Conservation (phyloP, 257 asterid species). For the Ehretia macrophylla region DNA sequence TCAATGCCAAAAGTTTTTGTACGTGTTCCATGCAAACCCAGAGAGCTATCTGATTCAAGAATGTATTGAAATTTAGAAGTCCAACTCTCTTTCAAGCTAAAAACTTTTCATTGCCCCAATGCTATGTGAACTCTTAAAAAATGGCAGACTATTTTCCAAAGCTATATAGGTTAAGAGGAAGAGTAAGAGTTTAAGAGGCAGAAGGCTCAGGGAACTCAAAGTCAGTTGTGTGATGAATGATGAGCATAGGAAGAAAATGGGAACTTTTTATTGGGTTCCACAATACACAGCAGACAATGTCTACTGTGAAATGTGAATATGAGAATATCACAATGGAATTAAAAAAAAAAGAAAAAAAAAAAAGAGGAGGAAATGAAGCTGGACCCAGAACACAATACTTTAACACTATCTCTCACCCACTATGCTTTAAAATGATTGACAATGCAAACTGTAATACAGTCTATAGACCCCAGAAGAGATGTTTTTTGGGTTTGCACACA, state of each 20-base stretch:
- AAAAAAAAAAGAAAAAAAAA: conserved; percentile 1
- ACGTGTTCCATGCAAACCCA: background rate
- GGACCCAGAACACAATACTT: conserved; percentile 31
- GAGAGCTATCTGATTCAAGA: conserved; percentile 26
- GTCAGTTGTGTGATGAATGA: conserved; percentile 34
- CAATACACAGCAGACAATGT: conserved; percentile 15
- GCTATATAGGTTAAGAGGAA: no score
- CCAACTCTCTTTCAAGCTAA: no score
- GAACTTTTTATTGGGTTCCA: conserved; percentile 20
- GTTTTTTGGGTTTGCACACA: conserved; percentile 25
- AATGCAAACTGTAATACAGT: conserved; percentile 17
- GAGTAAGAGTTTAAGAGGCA: no score
- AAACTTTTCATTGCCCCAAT: no score
- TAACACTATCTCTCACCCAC: conserved; percentile 13
- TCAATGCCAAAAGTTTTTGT: background rate
- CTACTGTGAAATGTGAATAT: conserved; percentile 21
- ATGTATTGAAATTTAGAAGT: background rate
- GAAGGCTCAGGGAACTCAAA: background rate
- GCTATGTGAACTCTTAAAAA: no score
- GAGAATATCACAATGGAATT: conserved; percentile 27
- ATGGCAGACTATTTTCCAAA: no score
- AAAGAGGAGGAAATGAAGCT: no score
- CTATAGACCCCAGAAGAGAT: conserved; percentile 29
- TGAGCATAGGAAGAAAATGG: conserved; percentile 20
- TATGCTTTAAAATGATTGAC: conserved; percentile 14